Percentiles rank a stretch among this genome's conserved stretches.
Evolutionary conservation across 1,284 basidiomycete species (phyloP).

Genomic region (Cerrena zonata): DNA sequence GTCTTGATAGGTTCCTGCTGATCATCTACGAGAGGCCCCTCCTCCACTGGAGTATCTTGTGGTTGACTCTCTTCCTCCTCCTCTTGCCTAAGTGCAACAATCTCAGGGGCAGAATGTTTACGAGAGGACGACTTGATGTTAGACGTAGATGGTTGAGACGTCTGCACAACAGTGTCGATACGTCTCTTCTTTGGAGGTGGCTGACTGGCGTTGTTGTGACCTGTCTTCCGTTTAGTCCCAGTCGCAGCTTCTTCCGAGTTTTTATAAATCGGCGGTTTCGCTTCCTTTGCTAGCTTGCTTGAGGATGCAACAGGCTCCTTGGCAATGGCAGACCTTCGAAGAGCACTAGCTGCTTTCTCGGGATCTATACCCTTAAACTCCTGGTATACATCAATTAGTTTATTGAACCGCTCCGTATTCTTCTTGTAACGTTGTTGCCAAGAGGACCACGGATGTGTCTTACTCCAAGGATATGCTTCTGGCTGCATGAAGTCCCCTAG

Average conservation of each 20-base stretch:
- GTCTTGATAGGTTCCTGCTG: too few relatives aligned
- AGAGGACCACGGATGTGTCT: slow-evolving; percentile 43
- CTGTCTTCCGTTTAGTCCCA: neutral
- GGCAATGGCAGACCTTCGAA: neutral
- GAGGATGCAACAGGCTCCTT: too few relatives aligned
- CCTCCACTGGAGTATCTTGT: too few relatives aligned
- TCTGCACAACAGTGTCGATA: neutral
- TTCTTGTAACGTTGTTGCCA: slow-evolving; percentile 52
- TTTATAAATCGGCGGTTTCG: neutral
- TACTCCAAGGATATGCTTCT: slow-evolving; percentile 36
- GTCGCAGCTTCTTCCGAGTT: neutral
- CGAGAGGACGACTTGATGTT: too few relatives aligned
- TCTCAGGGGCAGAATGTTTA: neutral
- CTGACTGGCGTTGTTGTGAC: neutral
- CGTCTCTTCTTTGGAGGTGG: neutral
- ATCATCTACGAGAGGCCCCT: too few relatives aligned
- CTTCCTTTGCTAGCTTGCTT: neutral
- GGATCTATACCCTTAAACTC: slow-evolving; percentile 19
- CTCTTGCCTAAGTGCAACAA: neutral
- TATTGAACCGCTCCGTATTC: slow-evolving; percentile 36
- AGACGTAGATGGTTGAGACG: neutral
- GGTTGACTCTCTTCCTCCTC: slow-evolving; percentile 5
- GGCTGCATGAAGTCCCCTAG: neutral
- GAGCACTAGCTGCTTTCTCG: neutral
- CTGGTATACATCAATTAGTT: slow-evolving; percentile 32